Evolutionary conservation across 306 rosid species (phyloP), one percentile per base, ranked within the genome.

Genomic region (Quercus cerris): DNA sequence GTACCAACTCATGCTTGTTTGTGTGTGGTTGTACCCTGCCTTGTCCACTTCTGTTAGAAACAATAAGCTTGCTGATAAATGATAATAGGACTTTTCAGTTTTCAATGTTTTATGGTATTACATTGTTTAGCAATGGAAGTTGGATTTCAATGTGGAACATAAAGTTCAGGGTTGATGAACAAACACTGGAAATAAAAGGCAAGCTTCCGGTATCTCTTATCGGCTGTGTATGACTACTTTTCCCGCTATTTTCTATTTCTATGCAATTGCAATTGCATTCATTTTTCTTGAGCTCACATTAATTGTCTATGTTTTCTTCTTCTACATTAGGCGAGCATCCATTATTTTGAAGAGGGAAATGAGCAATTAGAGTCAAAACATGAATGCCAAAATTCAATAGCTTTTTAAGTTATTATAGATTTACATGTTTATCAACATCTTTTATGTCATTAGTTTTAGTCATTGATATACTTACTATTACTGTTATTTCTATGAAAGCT

Each of bases 291-390:
- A 66, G 25, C 28, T 12, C 3, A 3, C 52, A 33, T 70, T 18
- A 73, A 82, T 27, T 63, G 25, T 62, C 77, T 67, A 23, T 68
- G 62, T 22, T 31, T 25, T 58, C 12, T 54, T 58, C 54, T 82
- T 57, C 52, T 78, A 14, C 76, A 81, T 85, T 84, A 95, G 99
- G 99, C 93, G n/a, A 93, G 85, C 63, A 98, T 98, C 25, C 94
- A 89, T 87, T 95, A 95, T 81, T 95, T 95, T 89, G 98, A 95
- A 85, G 98, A 95, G 84, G 98, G 97, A 79, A 93, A 95, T 86
- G 99, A 93, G 81, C 99, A 91, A 83, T 85, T 95, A 81, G 99
- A 93, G 61, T 85, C 97, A 55, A 93, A 95, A 46, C 52, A 2
- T 46, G 15, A 46, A 46, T 46, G 52, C 4, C 2, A 46, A 35